phyloP scores from a whole-genome alignment of 768 basidiomycete species.

The Rhodotorula kratochvilovae region DNA sequence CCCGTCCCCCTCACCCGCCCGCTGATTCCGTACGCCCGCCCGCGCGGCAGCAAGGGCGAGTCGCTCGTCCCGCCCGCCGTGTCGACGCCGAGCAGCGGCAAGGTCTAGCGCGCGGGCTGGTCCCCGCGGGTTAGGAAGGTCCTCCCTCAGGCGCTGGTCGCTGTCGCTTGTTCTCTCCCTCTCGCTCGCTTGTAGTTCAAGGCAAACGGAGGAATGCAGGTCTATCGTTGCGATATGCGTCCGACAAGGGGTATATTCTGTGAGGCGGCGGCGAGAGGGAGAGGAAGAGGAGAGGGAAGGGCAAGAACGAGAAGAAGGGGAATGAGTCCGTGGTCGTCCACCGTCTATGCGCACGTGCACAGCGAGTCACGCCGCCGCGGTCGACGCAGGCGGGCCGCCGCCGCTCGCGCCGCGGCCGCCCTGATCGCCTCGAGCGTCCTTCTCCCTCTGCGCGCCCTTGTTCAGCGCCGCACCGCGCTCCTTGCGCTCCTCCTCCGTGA shows the following conservation, averaged over 20 bases:
- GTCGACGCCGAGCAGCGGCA: background rate
- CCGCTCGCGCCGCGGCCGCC: conserved; percentile 6
- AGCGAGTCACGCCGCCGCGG: background rate
- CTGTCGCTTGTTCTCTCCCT: no score
- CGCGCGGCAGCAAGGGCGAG: background rate
- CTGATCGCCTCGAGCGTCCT: conserved; percentile 9
- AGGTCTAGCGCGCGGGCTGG: background rate
- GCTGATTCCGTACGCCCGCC: no score
- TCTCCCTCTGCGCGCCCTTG: background rate
- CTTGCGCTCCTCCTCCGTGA: background rate
- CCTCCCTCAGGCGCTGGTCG: no score
- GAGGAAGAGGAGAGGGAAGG: background rate
- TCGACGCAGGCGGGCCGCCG: background rate
- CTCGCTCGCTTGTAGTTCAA: background rate
- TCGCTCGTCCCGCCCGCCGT: background rate
- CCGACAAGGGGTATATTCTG: background rate
- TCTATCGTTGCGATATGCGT: background rate
- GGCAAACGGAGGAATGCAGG: background rate
- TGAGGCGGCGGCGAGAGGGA: no score
- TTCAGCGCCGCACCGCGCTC: background rate
- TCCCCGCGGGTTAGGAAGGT: no score
- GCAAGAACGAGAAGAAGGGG: background rate
- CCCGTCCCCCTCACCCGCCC: background rate
- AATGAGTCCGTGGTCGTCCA: background rate
- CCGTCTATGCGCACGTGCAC: background rate